phyloP scores from a whole-genome alignment of 495 filamentous ascomycete species.

The Bombardia bombarda region DNA sequence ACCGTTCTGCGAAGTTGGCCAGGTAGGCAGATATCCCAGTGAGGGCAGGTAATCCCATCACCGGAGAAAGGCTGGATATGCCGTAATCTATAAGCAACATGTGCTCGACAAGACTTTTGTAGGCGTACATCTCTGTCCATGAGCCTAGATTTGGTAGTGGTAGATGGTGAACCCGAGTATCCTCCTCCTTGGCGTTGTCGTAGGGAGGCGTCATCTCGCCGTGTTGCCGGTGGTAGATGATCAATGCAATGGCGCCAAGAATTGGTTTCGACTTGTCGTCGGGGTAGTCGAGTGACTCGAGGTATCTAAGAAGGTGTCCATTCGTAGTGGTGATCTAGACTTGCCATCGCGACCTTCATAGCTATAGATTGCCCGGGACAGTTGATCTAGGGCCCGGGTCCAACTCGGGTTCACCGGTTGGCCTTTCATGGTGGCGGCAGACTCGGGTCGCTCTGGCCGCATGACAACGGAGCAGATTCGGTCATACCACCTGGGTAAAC shows the following conservation, averaged over 20 bases:
- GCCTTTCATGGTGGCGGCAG: neutral
- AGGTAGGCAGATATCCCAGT: neutral
- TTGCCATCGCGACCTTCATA: too few species aligned
- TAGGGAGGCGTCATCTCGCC: neutral
- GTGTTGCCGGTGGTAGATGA: slow-evolving; percentile 5
- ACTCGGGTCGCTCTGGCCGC: slow-evolving; percentile 7
- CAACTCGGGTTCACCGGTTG: slow-evolving; percentile 2
- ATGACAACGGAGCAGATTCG: slow-evolving; percentile 1
- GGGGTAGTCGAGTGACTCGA: slow-evolving; percentile 4
- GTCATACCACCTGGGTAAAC: slow-evolving; percentile 2
- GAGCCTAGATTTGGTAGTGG: neutral
- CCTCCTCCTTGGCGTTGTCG: neutral
- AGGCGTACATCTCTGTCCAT: neutral
- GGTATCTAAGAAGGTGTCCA: slow-evolving; percentile 2
- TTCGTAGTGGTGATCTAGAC: too few species aligned
- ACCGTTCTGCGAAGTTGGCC: neutral
- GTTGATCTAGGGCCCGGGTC: slow-evolving; percentile 2
- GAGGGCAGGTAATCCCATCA: neutral
- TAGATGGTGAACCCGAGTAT: neutral
- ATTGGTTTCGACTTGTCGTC: neutral
- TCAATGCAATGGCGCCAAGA: slow-evolving; percentile 2
- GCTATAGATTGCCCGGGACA: neutral
- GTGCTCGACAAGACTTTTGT: neutral
- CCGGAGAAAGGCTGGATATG: neutral
- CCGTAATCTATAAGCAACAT: slow-evolving; percentile 7